Conservation (phyloP, 805 yeast genomes). For the Ogataea pilisensis region DNA sequence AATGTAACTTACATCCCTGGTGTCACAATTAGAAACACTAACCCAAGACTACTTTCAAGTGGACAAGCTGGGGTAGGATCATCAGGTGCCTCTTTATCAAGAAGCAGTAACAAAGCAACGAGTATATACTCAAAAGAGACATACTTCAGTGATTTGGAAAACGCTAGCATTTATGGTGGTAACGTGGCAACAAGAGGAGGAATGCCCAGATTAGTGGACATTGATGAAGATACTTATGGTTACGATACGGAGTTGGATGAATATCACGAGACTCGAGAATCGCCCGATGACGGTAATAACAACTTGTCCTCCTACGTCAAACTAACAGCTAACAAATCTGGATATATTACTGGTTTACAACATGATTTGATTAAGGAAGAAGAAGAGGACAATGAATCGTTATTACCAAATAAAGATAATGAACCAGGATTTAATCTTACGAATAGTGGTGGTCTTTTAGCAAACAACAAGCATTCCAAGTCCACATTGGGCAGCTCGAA, state of each 20-base stretch:
- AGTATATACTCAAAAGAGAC: constrained; percentile 32
- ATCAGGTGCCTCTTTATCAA: too few species aligned
- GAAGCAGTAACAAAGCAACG: constrained; percentile 18
- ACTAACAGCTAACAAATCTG: constrained; percentile 13
- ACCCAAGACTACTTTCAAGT: constrained; percentile 13
- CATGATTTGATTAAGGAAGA: constrained; percentile 23
- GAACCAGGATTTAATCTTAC: too few species aligned
- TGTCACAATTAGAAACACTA: constrained; percentile 60
- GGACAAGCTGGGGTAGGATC: constrained; percentile 12
- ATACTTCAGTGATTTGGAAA: constrained; percentile 30
- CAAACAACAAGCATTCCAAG: too few species aligned
- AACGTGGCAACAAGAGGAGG: constrained; percentile 27
- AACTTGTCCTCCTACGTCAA: not conserved
- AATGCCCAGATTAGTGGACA: constrained; percentile 22
- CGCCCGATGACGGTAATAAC: not conserved
- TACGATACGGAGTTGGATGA: constrained; percentile 14
- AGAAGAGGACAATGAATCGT: too few species aligned
- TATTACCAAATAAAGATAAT: too few species aligned
- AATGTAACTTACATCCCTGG: constrained; percentile 96
- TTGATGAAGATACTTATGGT: constrained; percentile 26
- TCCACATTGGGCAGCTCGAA: not conserved
- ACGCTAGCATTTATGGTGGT: constrained; percentile 32
- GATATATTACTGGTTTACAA: constrained; percentile 19
- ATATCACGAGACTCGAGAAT: not conserved
- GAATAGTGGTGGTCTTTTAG: too few species aligned